Evolutionary conservation across 2,329 filamentous ascomycete species (phyloP), one percentile per base, ranked within the genome.

Genomic region (Botrytis paeoniae): DNA sequence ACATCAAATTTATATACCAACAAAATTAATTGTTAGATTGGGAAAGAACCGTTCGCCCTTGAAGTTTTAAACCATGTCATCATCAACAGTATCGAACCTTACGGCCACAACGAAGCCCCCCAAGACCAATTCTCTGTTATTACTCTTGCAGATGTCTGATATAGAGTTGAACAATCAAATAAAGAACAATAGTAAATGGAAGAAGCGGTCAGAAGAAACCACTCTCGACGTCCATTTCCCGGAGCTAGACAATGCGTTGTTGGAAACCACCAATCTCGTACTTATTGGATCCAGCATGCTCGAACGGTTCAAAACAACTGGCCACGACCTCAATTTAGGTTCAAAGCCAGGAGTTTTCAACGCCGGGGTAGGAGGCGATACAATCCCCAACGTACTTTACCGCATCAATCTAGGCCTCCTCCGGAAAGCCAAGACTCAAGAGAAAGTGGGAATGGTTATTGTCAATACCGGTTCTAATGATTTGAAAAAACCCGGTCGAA

Each of bases 211-310:
- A 35, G 62, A 72, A 72, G 45, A 68, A 22, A 72, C 70, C 29
- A 59, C 62, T 43, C 32, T 72, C 37, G 20, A 68, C 35, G 59
- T 48, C 25, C 61, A 72, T 45, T 72, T 68, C 29, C 48, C 62
- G 29, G 62, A 68, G 39, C n/a, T 72, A 32, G 48, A 72, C 20
- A 29, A 57, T 29, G n/a, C 37, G n/a, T 35, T 9, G 12, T 54
- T 37, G 4, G 37, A 59, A 41, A 20, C 12, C 22, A 59, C 14
- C 43, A 66, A 61, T 22, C 48, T 68, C 37, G 22, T 74, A 16
- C 70, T 75, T 7, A 69, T 74, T 54, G 74, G 69, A 35, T 64
- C 74, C 60, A 73, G 64, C 51, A 75, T 75, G 73, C 59, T 74
- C 16, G 69, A 74, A 35, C 71, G 73, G 12, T 70, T 73, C 54